Base-by-base conservation (phyloP, 1,284 basidiomycete genomes). In the Heterobasidion occidentale region DNA sequence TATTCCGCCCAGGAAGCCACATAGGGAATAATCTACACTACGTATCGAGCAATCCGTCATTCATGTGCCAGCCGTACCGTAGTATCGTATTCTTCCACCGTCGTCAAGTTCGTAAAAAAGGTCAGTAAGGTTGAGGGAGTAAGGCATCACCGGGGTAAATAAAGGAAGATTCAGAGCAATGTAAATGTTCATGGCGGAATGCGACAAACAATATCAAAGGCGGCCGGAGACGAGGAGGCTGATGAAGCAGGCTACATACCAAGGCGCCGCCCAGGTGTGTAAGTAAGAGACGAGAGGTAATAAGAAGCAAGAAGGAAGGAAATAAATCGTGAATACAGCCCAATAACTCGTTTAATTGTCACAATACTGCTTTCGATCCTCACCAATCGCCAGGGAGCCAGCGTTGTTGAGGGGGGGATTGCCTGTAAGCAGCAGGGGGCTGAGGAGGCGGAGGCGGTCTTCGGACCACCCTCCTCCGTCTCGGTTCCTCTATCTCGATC, bases 41-140 rank as follows among this genome's bases (percentile, higher is more conserved):
- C 50, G 46, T 14, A 48, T 11, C 27, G 36, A 20, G 11, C 20
- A n/a, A 54, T 33, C 53, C 55, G 45, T 59, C 54, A 49, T 7
- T 52, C 58, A 38, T 58, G 36, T 17, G 19, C 51, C 50, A 56
- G 47, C 56, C 54, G 42, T 58, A 54, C 57, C 53, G 52, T 54
- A 52, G 19, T 42, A 59, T 51, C 52, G 38, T 42, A 52, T 51
- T 58, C 61, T 59, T 62, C 56, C 57, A 59, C 56, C 45, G 52
- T 62, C 61, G 60, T 62, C 45, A 61, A 11, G 44, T 59, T 62
- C 61, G 55, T 62, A 56, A 62, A 44, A 52, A 61, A 36, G 34
- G 48, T 56, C 33, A 55, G 56, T 55, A 59, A 38, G 15, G 45
- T 33, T 19, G 12, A 33, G 53, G 27, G 56, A 48, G 14, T 27